These are phyloP conservation scores for Microbotryum intermedium DNA, from an alignment of 1,284 basidiomycete species.

Conservation along the genomic window DNA sequence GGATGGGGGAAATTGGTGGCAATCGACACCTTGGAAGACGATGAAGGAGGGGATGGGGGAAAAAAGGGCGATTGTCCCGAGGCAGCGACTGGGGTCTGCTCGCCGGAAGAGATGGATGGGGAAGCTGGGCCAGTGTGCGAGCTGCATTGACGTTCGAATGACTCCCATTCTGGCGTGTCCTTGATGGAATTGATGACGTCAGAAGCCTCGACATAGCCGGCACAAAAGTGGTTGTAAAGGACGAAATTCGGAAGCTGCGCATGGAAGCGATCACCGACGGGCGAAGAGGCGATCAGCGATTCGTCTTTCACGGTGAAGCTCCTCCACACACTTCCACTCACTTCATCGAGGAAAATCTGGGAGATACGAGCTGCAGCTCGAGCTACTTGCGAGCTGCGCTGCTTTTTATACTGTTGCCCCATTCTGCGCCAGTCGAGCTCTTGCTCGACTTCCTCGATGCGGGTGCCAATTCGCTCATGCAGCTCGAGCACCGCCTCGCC, in stretches of 20 bases:
- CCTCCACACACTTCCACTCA: slow-evolving; percentile 38
- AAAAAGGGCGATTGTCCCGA: slow-evolving; percentile 13
- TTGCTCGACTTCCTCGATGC: slow-evolving; percentile 52
- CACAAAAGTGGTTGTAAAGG: slow-evolving; percentile 73
- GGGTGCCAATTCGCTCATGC: slow-evolving; percentile 54
- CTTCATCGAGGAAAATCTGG: slow-evolving; percentile 58
- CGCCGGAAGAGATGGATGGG: slow-evolving; percentile 11
- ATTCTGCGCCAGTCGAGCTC: slow-evolving; percentile 44
- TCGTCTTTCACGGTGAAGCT: slow-evolving; percentile 6
- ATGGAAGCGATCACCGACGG: not conserved
- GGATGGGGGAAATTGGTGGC: not conserved
- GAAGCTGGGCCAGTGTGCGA: slow-evolving; percentile 10
- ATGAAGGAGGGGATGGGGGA: not conserved
- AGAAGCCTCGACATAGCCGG: slow-evolving; percentile 68
- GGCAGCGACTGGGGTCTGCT: slow-evolving; percentile 6
- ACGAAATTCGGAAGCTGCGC: slow-evolving; percentile 49
- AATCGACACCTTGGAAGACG: not conserved
- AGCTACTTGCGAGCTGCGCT: slow-evolving; percentile 28
- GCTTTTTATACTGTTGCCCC: not conserved
- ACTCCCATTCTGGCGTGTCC: slow-evolving; percentile 57
- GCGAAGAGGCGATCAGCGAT: slow-evolving; percentile 9
- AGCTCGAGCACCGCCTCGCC: slow-evolving; percentile 61
- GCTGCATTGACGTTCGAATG: slow-evolving; percentile 63
- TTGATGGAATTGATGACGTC: slow-evolving; percentile 60
- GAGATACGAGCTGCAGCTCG: slow-evolving; percentile 51